These are phyloP conservation scores for Knoxia roxburghii DNA, from an alignment of 257 asterid genomes.

Conservation along the genomic window DNA sequence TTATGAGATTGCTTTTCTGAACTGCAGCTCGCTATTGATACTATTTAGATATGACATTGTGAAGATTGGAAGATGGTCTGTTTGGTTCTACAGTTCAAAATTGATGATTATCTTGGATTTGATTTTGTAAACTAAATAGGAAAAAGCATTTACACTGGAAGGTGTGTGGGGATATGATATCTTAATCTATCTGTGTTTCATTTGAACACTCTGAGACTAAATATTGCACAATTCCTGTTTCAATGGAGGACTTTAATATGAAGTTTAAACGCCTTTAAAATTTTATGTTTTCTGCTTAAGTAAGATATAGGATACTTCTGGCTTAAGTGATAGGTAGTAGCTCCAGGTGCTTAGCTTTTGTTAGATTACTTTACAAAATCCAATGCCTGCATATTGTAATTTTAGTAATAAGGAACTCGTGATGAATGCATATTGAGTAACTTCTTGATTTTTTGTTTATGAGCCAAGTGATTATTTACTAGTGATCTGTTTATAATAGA, in stretches of 20 bases:
- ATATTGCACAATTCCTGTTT: not conserved
- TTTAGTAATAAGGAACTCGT: not conserved
- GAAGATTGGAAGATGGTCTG: not conserved
- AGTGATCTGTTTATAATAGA: slow-evolving; percentile 32
- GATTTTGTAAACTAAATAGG: no score
- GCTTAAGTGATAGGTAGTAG: not conserved
- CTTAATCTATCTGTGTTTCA: not conserved
- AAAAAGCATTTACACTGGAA: no score
- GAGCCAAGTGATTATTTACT: not conserved
- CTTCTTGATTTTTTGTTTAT: slow-evolving; percentile 1
- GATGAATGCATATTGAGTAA: not conserved
- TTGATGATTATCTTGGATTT: no score
- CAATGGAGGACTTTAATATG: not conserved
- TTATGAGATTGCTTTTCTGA: not conserved
- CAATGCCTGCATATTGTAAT: not conserved
- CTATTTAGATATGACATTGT: not conserved
- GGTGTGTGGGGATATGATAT: not conserved
- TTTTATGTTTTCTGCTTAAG: no score
- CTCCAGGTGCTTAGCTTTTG: not conserved
- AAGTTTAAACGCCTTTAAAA: no score
- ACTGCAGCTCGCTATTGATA: not conserved
- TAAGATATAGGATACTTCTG: not conserved
- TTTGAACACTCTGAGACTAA: not conserved
- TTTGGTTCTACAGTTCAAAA: not conserved
- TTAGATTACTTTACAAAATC: not conserved